These are phyloP conservation scores for Cyberlindnera meyerae DNA, from an alignment of 805 yeast genomes.

Conservation along the genomic window DNA sequence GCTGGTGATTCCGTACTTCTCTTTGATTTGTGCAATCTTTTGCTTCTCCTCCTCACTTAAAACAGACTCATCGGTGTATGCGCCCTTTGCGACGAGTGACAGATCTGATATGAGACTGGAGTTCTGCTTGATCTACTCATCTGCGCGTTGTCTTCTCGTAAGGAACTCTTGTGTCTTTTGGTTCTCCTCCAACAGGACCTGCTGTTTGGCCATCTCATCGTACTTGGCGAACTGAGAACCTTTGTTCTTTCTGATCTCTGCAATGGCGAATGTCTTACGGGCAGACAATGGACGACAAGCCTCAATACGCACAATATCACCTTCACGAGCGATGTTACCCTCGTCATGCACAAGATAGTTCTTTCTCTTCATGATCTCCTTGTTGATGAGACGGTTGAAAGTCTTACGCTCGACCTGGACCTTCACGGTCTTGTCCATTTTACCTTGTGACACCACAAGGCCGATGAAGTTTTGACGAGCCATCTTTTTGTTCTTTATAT, in stretches of 20 bases:
- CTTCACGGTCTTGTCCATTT: slow-evolving; percentile 92
- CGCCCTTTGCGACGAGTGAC: slow-evolving; percentile 24
- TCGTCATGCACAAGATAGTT: slow-evolving; percentile 93
- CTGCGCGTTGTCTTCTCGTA: slow-evolving; percentile 38
- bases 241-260: slow-evolving; percentile 81
- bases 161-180: slow-evolving; percentile 50
- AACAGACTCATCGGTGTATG: slow-evolving; percentile 23
- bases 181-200: slow-evolving; percentile 64
- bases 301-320: slow-evolving; percentile 92
- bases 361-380: slow-evolving; percentile 70
- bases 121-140: slow-evolving; percentile 23
- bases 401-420: slow-evolving; percentile 79
- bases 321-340: slow-evolving; percentile 85
- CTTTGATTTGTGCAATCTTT: slow-evolving; percentile 35
- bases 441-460: slow-evolving; percentile 91
- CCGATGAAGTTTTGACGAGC: slow-evolving; percentile 90
- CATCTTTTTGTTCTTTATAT: slow-evolving; percentile 37
- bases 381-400: slow-evolving; percentile 67
- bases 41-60: slow-evolving; percentile 32
- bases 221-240: slow-evolving; percentile 89
- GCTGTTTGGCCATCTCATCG: slow-evolving; percentile 64
- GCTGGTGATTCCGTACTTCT: slow-evolving; percentile 40
- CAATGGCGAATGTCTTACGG: slow-evolving; percentile 81
- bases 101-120: slow-evolving; percentile 30
- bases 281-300: slow-evolving; percentile 81